Evolutionary conservation across 2,329 filamentous ascomycete genomes (phyloP), one percentile per base, ranked within the genome.

Genomic region (Epichloe gansuensis): DNA sequence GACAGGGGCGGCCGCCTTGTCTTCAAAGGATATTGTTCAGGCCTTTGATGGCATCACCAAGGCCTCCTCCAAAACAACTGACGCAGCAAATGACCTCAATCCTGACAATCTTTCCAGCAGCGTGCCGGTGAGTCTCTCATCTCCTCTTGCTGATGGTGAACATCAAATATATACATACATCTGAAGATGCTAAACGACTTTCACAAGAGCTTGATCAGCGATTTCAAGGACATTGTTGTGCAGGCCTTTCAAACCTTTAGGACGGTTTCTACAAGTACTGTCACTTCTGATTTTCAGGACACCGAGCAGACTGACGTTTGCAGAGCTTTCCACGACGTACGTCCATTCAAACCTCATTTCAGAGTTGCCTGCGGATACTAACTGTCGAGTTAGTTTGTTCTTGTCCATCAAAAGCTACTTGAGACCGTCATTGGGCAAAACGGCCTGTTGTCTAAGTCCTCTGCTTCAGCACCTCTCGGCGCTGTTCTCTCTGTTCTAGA

Each of bases 321-420:
- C 54, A 41, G 49, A 11, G 48, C 58, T 39, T 55, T 60, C 49
- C 1, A 8, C 17, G 39, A 46, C 41, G 57, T 59, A 52, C 31
- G 21, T 34, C 25, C 25, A 6, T 28, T 31, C 28, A 2, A 2
- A 4, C 28, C 28, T 7, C 28, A 3, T 9, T 31, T 8, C 8
- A 31, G 28, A 31, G 8, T 9, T 8, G 28, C 8, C 8, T 3
- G 28, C 28, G 28, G 28, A 31, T 31, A 28, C 8, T 13, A 12
- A 28, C 11, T 21, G 34, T 1, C 34, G 34, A 11, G 15, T 4
- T 39, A 59, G 52, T 57, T 61, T 25, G 50, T 56, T 38, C 11
- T 44, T 8, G 50, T 57, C 46, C 57, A 62, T 50, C 48, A 54
- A 15, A 35, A 53, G 8, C 52, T 62, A 17, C 56, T 62, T 48